Evolutionary conservation across 179 eudicot genomes (phyloP), one percentile per base, ranked within the genome.

Genomic region (Drosera spatulata): DNA sequence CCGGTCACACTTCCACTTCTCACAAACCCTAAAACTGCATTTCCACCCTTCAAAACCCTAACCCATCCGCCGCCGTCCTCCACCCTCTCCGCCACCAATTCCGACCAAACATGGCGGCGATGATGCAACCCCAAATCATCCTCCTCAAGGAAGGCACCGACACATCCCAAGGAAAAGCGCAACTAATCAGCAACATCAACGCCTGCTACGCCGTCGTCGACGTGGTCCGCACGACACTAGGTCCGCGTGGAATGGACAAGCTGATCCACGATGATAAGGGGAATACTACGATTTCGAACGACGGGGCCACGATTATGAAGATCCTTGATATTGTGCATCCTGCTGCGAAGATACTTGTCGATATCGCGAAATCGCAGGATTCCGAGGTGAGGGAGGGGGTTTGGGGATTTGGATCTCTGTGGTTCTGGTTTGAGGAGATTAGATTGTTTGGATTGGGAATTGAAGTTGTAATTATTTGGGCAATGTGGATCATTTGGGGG

Each of bases 251-350:
- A 13, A 91, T 91, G 98, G 98, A 91, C 82, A 91, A 91, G 67
- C 69, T 91, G 61, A 88, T 91, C 58, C 96, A 91, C 22, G 98
- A 91, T 41, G 87, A 86, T 5, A 91, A 82, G 68, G 98, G 98
- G 5, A 84, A 79, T 54, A 91, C 96, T 39, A 91, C 98, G 56
- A 88, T 91, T 52, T 91, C 98, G 5, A 91, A 91, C 52, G 98
- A 91, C n/a, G 98, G 98, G 14, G 98, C 98, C 63, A 91, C 98
- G 12, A 91, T 88, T 56, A 91, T 91, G 98, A 89, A 89, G 67
- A 84, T 90, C 37, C 89, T 90, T 11, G 95, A 87, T 60, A 80
- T 89, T 50, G 71, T 89, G 53, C 95, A 87, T 58, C 95, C 89
- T 14, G 97, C 88, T 41, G 85, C 87, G 40, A 87, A 83, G 81